Conservation (phyloP, 2,329 filamentous ascomycete species). For the Cladorrhinum sp. region DNA sequence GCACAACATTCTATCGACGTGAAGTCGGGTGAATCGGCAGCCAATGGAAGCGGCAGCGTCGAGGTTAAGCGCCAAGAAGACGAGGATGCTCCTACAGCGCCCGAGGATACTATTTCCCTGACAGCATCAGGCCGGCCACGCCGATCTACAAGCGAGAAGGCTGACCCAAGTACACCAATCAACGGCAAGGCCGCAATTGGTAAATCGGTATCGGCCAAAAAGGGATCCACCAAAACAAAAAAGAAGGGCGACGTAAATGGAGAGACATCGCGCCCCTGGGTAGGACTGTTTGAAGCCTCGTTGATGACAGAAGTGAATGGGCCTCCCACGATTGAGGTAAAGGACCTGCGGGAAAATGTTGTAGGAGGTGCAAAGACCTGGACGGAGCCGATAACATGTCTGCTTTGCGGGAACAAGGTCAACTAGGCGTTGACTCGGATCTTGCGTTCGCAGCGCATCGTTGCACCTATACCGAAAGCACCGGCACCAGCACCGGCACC, state of each 20-base stretch:
- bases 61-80: slow-evolving; percentile 35
- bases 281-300: slow-evolving; percentile 50
- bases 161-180: slow-evolving; percentile 17
- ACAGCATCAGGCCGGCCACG: slow-evolving; percentile 20
- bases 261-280: slow-evolving; percentile 44
- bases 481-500: background rate
- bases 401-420: slow-evolving; percentile 48
- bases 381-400: slow-evolving; percentile 50
- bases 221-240: slow-evolving; percentile 34
- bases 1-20: slow-evolving; percentile 52
- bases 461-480: background rate
- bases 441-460: background rate
- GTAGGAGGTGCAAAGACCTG: slow-evolving; percentile 50
- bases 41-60: slow-evolving; percentile 35
- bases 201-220: slow-evolving; percentile 29
- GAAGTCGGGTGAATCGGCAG: slow-evolving; percentile 40
- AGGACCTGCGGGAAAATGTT: slow-evolving; percentile 48
- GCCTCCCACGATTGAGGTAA: slow-evolving; percentile 50
- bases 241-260: slow-evolving; percentile 35
- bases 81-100: slow-evolving; percentile 24
- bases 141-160: slow-evolving; percentile 28
- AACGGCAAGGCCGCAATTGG: slow-evolving; percentile 30
- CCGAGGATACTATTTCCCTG: slow-evolving; percentile 23
- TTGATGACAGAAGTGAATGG: slow-evolving; percentile 43
- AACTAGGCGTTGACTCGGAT: slow-evolving; percentile 33